Base-by-base conservation (phyloP, 2,329 filamentous ascomycete species). In the Didymellaceae sp. region DNA sequence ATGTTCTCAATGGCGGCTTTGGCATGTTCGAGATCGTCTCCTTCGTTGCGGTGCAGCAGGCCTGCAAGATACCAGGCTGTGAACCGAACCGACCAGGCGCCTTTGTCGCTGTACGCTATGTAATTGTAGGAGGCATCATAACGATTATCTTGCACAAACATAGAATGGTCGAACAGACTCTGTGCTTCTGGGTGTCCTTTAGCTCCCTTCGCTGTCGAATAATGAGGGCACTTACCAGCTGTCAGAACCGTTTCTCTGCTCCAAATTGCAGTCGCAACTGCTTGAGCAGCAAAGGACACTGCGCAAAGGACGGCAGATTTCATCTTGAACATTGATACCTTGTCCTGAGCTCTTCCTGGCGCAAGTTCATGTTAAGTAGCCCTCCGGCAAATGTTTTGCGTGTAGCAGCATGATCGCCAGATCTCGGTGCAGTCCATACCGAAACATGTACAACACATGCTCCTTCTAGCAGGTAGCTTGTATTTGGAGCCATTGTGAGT, bases 121-220 rank as follows among this genome's bases (percentile, higher is more conserved):
- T 73, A 74, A 17, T 76, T 74, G 55, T 78, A 79, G 2, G 67
- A 72, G 6, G 68, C 58, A 52, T 78, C 77, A 43, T 69, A 78
- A 32, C 76, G 62, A 2, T 63, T 61, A 44, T 78, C 75, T 11
- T 54, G 54, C 2, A 59, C 33, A 6, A 48, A 50, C 52, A 57
- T 57, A 6, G 54, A 61, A 25, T 55, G 53, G 21, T 61, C 52
- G 33, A 61, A 59, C 7, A 59, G 44, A 20, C 52, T 49, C 34
- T 61, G 56, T 0, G 56, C 54, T 48, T 52, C 44, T 39, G 20
- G 22, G 9, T 10, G 11, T 35, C n/a, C n/a, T 18, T 47, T 22
- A 53, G 44, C 16, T 37, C 11, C n/a, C n/a, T n/a, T n/a, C n/a
- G n/a, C n/a, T n/a, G n/a, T n/a, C n/a, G n/a, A n/a, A n/a, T n/a